Evolutionary conservation across 1,284 basidiomycete species (phyloP).

Genomic region (Marasmius tenuissimus): DNA sequence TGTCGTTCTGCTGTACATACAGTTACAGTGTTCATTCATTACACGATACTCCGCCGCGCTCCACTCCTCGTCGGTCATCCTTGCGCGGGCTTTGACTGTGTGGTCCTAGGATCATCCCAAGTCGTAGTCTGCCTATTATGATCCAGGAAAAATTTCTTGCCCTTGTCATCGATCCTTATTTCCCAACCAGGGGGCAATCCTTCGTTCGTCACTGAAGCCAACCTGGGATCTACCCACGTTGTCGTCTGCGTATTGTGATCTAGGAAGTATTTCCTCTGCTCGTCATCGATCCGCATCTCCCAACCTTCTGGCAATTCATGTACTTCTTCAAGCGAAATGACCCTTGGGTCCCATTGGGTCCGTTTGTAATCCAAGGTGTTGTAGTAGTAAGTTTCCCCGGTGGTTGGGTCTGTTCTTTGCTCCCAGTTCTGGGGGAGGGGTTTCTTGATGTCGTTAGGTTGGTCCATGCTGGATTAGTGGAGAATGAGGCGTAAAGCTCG

Average conservation of each 20-base stretch:
- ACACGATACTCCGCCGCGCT: too few species aligned
- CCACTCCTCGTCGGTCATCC: too few species aligned
- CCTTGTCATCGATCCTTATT: not conserved
- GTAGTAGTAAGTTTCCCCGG: not conserved
- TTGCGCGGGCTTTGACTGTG: not conserved
- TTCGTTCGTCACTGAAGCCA: not conserved
- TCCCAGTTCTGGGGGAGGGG: not conserved
- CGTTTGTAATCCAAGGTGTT: not conserved
- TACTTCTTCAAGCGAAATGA: not conserved
- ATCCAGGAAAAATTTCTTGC: not conserved
- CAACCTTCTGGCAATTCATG: not conserved
- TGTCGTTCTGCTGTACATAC: too few species aligned
- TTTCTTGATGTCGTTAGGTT: not conserved
- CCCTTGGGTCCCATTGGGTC: not conserved
- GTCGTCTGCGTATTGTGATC: not conserved
- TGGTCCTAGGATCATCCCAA: not conserved
- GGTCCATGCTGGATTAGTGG: too few species aligned
- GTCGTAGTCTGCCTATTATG: not conserved
- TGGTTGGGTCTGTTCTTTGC: not conserved
- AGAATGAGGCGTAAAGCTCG: too few species aligned
- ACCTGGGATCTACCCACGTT: not conserved
- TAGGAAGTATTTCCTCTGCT: not conserved
- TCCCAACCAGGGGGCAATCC: not conserved
- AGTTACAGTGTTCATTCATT: too few species aligned
- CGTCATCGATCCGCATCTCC: not conserved